Percentiles rank a stretch among this genome's conserved stretches.
Conservation (phyloP, 345 rosid genomes). For the Linum tenue region DNA sequence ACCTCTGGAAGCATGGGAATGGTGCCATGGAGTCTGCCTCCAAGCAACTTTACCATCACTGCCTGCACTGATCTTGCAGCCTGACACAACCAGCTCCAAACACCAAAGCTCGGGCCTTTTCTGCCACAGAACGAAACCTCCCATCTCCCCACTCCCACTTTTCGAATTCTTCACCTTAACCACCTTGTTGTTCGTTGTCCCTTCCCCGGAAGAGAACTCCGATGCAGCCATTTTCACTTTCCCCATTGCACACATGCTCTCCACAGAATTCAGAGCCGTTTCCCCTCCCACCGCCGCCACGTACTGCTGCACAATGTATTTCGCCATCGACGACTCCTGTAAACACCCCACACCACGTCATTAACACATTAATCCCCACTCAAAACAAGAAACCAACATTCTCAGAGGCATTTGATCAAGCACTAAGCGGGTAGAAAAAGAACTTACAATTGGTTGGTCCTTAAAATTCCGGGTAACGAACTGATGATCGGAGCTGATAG, state of each 20-base stretch:
- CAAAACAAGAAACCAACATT: not conserved
- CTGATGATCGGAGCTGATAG: conserved; percentile 31
- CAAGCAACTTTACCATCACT: conserved; percentile 87
- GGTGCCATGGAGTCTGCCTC: conserved; percentile 95
- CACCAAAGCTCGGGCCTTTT: conserved; percentile 82
- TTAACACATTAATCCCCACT: not conserved
- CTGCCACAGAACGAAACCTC: conserved; percentile 92
- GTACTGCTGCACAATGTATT: conserved; percentile 85
- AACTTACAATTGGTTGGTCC: conserved; percentile 63
- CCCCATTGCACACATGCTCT: conserved; percentile 91
- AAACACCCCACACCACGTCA: not conserved
- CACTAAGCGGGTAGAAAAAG: not conserved
- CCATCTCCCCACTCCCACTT: conserved; percentile 52
- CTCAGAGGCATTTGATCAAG: not conserved
- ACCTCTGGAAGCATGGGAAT: conserved; percentile 79
- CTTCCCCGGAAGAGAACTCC: conserved; percentile 65
- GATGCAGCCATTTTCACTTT: conserved; percentile 88
- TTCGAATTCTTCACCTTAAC: conserved; percentile 37
- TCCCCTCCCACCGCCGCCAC: conserved; percentile 90
- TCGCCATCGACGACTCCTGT: conserved; percentile 85
- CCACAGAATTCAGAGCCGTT: conserved; percentile 39
- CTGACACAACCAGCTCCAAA: conserved; percentile 79
- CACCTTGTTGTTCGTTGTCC: conserved; percentile 33
- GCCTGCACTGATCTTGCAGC: conserved; percentile 87
- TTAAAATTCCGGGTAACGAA: conserved; percentile 30